Conservation (phyloP, 352 stramenopile genomes). For the Globisporangium megalacanthum region DNA sequence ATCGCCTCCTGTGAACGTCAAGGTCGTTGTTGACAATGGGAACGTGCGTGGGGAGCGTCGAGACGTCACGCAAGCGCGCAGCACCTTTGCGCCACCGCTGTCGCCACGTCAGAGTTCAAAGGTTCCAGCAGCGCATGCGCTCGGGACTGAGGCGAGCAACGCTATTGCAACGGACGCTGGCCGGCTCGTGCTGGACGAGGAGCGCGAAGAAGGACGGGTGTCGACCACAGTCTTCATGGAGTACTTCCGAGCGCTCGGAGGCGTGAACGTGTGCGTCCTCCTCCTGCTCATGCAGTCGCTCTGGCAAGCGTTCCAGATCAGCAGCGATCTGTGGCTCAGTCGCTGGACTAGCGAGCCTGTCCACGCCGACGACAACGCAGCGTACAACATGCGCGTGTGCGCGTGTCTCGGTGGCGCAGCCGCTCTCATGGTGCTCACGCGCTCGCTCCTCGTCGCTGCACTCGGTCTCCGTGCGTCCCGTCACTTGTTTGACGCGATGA, state of each 20-base stretch:
- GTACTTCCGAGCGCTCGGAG: conserved; percentile 38
- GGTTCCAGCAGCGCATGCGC: conserved; percentile 1
- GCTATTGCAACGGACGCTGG: conserved; percentile 1
- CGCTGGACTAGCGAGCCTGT: conserved; percentile 14
- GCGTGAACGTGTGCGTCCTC: neutral
- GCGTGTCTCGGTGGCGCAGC: conserved; percentile 6
- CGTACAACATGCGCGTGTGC: conserved; percentile 23
- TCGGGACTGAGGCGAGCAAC: conserved; percentile 1
- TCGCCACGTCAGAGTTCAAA: conserved; percentile 7
- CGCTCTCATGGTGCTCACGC: conserved; percentile 25
- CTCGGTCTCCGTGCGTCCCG: conserved; percentile 21
- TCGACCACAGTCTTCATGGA: conserved; percentile 24
- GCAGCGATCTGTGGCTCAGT: conserved; percentile 26
- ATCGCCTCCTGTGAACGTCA: conserved; percentile 19
- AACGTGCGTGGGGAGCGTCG: neutral
- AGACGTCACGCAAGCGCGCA: neutral
- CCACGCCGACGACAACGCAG: neutral
- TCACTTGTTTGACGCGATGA: conserved; percentile 76
- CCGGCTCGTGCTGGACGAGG: conserved; percentile 31
- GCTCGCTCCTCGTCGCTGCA: conserved; percentile 16
- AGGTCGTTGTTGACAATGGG: conserved; percentile 14
- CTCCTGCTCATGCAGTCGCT: conserved; percentile 11
- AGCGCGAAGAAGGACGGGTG: conserved; percentile 30
- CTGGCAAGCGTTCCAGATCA: conserved; percentile 25
- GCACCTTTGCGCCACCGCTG: neutral